Conservation (phyloP, 371 early-diverging fungal species). For the Quaeritorhiza haematococci region DNA sequence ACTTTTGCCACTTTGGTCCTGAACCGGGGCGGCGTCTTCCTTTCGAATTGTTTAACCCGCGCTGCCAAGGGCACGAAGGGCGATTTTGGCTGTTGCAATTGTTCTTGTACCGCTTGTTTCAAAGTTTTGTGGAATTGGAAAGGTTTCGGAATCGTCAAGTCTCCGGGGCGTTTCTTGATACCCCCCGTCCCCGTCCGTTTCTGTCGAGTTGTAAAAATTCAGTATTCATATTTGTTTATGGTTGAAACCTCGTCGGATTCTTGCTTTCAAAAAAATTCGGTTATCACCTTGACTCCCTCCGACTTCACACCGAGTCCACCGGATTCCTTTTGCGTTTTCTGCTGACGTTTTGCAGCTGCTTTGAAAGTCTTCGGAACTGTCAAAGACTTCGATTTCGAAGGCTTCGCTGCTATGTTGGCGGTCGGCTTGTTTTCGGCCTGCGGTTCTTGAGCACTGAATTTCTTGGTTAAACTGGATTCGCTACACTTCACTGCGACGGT, state of each 20-base stretch:
- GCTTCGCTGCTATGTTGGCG: background rate
- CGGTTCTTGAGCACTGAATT: too few species aligned
- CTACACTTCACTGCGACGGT: too few species aligned
- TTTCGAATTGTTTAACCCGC: slow-evolving; percentile 29
- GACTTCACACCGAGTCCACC: too few species aligned
- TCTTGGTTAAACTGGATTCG: too few species aligned
- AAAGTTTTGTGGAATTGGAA: slow-evolving; percentile 32
- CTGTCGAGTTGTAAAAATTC: too few species aligned
- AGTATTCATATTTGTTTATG: too few species aligned
- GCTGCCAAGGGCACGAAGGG: slow-evolving; percentile 40
- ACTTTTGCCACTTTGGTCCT: slow-evolving; percentile 7
- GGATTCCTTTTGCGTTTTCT: slow-evolving; percentile 22
- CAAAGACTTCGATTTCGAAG: background rate
- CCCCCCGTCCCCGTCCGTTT: background rate
- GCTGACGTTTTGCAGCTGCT: background rate
- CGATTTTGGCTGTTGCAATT: slow-evolving; percentile 19
- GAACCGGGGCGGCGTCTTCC: slow-evolving; percentile 26
- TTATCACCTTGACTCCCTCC: too few species aligned
- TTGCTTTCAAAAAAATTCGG: too few species aligned
- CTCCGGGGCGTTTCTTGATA: slow-evolving; percentile 11
- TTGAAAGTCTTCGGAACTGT: too few species aligned
- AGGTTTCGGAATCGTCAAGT: slow-evolving; percentile 44
- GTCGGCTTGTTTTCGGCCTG: slow-evolving; percentile 16
- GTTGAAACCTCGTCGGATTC: too few species aligned
- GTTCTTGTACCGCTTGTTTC: slow-evolving; percentile 1